phyloP scores from a whole-genome alignment of 768 basidiomycete species.

The Agrocybe pediades region DNA sequence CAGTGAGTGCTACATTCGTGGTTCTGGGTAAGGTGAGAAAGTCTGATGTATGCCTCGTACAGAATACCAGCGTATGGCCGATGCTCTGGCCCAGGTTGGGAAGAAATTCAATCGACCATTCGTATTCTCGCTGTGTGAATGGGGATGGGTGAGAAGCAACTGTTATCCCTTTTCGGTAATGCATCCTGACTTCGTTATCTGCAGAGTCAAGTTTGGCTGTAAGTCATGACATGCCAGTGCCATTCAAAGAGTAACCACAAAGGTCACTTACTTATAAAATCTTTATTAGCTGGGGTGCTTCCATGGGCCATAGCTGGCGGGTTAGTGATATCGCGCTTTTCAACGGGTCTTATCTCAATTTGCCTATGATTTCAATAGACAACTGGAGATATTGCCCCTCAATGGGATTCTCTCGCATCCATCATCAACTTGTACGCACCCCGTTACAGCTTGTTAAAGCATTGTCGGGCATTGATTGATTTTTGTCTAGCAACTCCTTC shows the following conservation, averaged over 20 bases:
- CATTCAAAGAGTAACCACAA: background rate
- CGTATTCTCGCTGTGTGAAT: constrained; percentile 62
- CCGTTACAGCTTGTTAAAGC: background rate
- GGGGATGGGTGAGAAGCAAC: constrained; percentile 54
- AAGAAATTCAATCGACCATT: constrained; percentile 47
- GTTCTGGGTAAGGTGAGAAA: background rate
- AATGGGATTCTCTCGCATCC: constrained; percentile 54
- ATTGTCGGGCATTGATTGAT: background rate
- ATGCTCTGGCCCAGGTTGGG: constrained; percentile 54
- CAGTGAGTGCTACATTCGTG: constrained; percentile 35
- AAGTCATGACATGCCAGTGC: background rate
- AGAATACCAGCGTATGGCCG: constrained; percentile 66
- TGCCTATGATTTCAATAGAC: constrained; percentile 35
- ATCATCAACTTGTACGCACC: constrained; percentile 60
- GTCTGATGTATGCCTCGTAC: background rate
- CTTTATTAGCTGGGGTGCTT: constrained; percentile 51
- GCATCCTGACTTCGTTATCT: background rate
- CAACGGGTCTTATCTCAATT: background rate
- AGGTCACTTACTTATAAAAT: background rate
- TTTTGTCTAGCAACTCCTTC: constrained; percentile 59
- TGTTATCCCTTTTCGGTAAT: background rate
- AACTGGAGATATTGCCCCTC: constrained; percentile 25
- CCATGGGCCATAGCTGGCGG: constrained; percentile 69
- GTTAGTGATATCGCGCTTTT: constrained; percentile 31
- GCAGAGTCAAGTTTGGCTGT: constrained; percentile 23